Percentiles rank a stretch among this genome's conserved stretches.
phyloP scores from a whole-genome alignment of 768 basidiomycete species.

The Mycena vulgaris region DNA sequence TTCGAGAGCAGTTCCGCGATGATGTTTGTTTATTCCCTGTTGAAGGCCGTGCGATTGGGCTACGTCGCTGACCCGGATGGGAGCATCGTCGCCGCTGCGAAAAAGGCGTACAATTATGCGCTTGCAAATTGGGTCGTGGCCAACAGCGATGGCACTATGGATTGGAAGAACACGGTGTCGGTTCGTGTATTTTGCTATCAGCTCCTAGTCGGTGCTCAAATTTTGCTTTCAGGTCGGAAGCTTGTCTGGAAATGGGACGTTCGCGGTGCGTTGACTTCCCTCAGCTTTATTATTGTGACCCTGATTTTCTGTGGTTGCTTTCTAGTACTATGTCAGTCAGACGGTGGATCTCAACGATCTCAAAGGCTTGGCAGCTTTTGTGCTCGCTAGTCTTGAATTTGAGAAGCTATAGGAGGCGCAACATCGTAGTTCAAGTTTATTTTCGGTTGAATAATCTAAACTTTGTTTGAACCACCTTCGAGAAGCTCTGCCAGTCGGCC shows the following conservation, averaged over 20 bases:
- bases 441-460: too few species aligned
- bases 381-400: conserved; percentile 63
- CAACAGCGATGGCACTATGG: conserved; percentile 61
- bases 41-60: conserved; percentile 62
- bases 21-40: conserved; percentile 64
- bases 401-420: conserved; percentile 45
- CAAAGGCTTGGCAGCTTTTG: conserved; percentile 62
- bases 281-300: neutral
- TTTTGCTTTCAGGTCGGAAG: conserved; percentile 55
- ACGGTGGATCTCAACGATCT: conserved; percentile 59
- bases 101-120: conserved; percentile 61
- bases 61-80: conserved; percentile 57
- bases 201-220: neutral
- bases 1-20: conserved; percentile 64
- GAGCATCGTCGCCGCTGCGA: conserved; percentile 54
- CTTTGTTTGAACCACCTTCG: too few species aligned
- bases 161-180: conserved; percentile 62
- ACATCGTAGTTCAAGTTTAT: too few species aligned
- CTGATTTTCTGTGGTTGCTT: neutral
- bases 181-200: conserved; percentile 44
- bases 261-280: conserved; percentile 47
- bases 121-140: conserved; percentile 56
- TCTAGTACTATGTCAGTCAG: conserved; percentile 61
- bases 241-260: conserved; percentile 55
- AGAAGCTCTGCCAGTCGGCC: too few species aligned